These are phyloP conservation scores for Starmera amethionina DNA, from an alignment of 805 yeast species.

Conservation along the genomic window DNA sequence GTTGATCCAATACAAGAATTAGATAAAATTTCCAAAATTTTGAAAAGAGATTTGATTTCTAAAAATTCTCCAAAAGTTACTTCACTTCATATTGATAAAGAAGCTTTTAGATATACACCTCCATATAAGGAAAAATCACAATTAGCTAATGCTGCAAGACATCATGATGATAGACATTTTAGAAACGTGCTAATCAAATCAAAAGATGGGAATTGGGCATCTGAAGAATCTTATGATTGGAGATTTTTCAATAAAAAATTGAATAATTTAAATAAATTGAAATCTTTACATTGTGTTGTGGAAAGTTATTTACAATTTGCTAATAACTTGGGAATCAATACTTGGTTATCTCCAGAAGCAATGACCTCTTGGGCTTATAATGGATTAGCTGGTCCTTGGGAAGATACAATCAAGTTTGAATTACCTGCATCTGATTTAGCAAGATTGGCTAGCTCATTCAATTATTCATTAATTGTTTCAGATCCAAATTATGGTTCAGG, in stretches of 20 bases:
- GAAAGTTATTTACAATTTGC: constrained; percentile 37
- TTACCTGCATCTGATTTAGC: constrained; percentile 38
- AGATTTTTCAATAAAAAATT: constrained; percentile 44
- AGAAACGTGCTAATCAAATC: constrained; percentile 21
- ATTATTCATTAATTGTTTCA: constrained; percentile 33
- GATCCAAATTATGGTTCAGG: constrained; percentile 37
- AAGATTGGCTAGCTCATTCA: constrained; percentile 35
- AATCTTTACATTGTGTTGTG: constrained; percentile 36
- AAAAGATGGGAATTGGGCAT: constrained; percentile 23
- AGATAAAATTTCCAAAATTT: constrained; percentile 16
- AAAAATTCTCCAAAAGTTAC: constrained; percentile 11
- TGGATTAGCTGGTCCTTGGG: constrained; percentile 45
- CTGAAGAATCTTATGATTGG: constrained; percentile 49
- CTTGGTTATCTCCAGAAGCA: constrained; percentile 43
- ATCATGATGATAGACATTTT: constrained; percentile 22
- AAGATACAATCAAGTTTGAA: constrained; percentile 38
- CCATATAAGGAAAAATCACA: constrained; percentile 19
- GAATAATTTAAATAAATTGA: constrained; percentile 27
- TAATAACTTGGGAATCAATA: constrained; percentile 28
- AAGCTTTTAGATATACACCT: constrained; percentile 17
- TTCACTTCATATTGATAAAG: constrained; percentile 11
- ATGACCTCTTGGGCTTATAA: constrained; percentile 41
- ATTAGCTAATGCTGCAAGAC: constrained; percentile 22
- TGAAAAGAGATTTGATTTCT: constrained; percentile 22
- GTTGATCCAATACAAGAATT: constrained; percentile 18